These are phyloP conservation scores for Cyberlindnera mycetangii DNA, from an alignment of 805 yeast species.

Conservation along the genomic window DNA sequence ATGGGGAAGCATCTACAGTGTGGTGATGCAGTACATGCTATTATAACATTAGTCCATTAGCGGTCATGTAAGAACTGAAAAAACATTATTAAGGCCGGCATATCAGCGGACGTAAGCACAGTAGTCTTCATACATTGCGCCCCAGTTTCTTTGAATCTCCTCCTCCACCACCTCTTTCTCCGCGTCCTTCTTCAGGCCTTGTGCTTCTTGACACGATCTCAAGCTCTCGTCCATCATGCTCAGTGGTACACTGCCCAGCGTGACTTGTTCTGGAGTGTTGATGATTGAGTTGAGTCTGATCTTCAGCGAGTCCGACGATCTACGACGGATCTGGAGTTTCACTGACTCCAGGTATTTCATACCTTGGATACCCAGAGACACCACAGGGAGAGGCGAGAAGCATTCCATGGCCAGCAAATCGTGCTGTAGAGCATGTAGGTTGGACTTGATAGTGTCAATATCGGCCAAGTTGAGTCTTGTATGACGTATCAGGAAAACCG, in stretches of 20 bases:
- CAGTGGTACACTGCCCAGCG: not conserved
- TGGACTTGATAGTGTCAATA: not conserved
- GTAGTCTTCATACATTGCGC: slow-evolving; percentile 5
- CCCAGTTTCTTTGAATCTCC: slow-evolving; percentile 3
- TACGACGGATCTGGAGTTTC: not conserved
- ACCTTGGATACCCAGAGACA: not conserved
- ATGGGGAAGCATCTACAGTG: not conserved
- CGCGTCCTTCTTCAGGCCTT: not conserved
- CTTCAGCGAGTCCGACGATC: slow-evolving; percentile 7
- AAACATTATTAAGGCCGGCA: not conserved
- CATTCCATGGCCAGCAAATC: slow-evolving; percentile 13
- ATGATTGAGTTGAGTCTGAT: slow-evolving; percentile 13
- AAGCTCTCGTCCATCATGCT: slow-evolving; percentile 7
- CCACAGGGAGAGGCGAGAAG: slow-evolving; percentile 9
- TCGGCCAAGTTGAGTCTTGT: slow-evolving; percentile 2
- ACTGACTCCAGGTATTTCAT: slow-evolving; percentile 1
- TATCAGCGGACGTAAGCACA: slow-evolving; percentile 6
- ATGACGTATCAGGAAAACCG: slow-evolving; percentile 5
- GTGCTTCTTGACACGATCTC: slow-evolving; percentile 2
- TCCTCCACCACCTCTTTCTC: not conserved
- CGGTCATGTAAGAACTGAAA: not conserved
- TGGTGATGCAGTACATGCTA: not conserved
- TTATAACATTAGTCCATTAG: not conserved
- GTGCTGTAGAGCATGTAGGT: not conserved
- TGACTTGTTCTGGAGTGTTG: slow-evolving; percentile 3